Evolutionary conservation across 108 stramenopile genomes (phyloP), one percentile per base, ranked within the genome.

Genomic region (Bacterosira constricta): DNA sequence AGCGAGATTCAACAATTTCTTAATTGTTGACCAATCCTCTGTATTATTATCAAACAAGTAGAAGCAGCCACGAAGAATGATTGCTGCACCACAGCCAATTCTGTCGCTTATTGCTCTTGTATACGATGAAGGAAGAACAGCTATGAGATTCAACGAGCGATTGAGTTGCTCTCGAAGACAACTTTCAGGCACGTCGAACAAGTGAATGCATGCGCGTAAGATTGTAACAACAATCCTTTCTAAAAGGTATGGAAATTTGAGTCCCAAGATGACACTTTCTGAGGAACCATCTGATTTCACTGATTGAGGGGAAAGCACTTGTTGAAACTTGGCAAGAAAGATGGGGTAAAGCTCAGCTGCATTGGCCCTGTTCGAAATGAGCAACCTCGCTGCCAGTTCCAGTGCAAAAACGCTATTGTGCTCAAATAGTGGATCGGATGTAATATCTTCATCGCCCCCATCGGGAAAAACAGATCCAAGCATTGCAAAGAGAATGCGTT

Each of bases 71-170:
- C 89, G 77, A 63, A 90, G 71, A 64, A 93, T 83, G 39, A 93
- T 93, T 1, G 92, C 92, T 11, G 85, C 51, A 38, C 92, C 92
- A 73, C 92, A 93, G 10, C 89, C 89, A 63, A 90, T 78, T 31
- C 92, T 69, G 69, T 89, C 88, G 20, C 87, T 71, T 62, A 92
- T 77, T 21, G 71, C 45, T 13, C 76, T 64, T 10, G 83, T 75
- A 65, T 88, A 90, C 18, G 66, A 71, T 44, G 39, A 45, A 27
- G 84, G 87, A 12, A 88, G 75, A 10, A 71, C 46, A 18, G 65
- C 61, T 23, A 92, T 45, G 9, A 88, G 75, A 42, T 80, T 49
- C 67, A 92, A 70, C 1, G 85, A 90, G 23, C 61, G 71, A 18
- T 60, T 31, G 13, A 92, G 63, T 54, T 86, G 70, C 2, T 67